Conservation (phyloP, 768 basidiomycete species). For the Gyrodon lividus region DNA sequence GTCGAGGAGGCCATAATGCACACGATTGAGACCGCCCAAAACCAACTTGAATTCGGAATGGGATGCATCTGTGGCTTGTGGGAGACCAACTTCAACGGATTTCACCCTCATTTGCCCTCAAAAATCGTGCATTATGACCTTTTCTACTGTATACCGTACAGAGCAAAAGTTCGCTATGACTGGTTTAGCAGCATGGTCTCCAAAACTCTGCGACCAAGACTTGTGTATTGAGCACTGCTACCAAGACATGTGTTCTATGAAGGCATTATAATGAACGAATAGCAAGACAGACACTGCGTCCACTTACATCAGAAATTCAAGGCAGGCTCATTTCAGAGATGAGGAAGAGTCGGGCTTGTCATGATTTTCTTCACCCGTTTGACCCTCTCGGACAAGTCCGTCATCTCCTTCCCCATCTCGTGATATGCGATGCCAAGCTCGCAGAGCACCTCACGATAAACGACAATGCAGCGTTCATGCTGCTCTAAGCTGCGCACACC, state of each 20-base stretch:
- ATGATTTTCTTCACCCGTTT: constrained; percentile 15
- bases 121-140: constrained; percentile 29
- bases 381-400: constrained; percentile 33
- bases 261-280: too few relatives aligned
- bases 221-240: neutral
- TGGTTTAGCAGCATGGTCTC: constrained; percentile 5
- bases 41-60: too few relatives aligned
- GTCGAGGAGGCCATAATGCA: constrained; percentile 28
- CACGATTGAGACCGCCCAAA: constrained; percentile 22
- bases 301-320: neutral
- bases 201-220: too few relatives aligned
- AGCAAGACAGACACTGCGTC: neutral
- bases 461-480: constrained; percentile 37
- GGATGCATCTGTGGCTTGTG: neutral
- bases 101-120: too few relatives aligned
- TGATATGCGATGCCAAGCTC: constrained; percentile 44
- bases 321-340: constrained; percentile 8
- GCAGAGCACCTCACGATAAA: constrained; percentile 40
- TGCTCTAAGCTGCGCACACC: constrained; percentile 58
- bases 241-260: too few relatives aligned
- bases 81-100: constrained; percentile 12
- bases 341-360: constrained; percentile 1
- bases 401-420: constrained; percentile 46
- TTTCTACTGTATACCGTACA: constrained; percentile 16
- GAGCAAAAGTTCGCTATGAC: neutral